Conservation (phyloP, 2,329 filamentous ascomycete species). For the Ophiosphaerella narmari region DNA sequence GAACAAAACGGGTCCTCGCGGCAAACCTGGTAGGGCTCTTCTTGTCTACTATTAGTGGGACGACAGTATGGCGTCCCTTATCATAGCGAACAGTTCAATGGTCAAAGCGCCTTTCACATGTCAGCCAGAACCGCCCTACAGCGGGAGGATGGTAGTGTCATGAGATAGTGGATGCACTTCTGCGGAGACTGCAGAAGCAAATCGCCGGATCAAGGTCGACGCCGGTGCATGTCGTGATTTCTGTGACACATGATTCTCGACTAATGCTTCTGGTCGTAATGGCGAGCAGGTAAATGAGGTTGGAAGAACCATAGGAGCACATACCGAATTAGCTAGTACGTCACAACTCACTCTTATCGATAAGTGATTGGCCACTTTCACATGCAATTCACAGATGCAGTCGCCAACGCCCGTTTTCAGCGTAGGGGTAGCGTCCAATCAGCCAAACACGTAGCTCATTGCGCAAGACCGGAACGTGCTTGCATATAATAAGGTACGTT, state of each 20-base stretch:
- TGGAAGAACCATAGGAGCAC: not conserved
- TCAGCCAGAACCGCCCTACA: conserved; percentile 15
- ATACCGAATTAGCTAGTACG: not conserved
- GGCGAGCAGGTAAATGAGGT: not conserved
- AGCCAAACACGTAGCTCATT: conserved; percentile 22
- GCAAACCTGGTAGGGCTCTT: not conserved
- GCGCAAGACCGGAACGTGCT: conserved; percentile 15
- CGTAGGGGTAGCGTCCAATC: conserved; percentile 14
- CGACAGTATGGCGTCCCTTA: conserved; percentile 16
- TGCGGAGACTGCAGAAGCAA: not conserved
- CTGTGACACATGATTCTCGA: too few relatives aligned
- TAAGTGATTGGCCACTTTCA: conserved; percentile 26
- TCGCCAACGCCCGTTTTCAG: conserved; percentile 28
- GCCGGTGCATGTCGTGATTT: not conserved
- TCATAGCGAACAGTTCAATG: conserved; percentile 13
- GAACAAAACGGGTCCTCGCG: not conserved
- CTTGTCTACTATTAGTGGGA: not conserved
- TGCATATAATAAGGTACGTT: conserved; percentile 32
- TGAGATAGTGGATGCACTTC: conserved; percentile 11
- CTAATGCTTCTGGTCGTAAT: not conserved
- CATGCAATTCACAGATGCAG: conserved; percentile 24
- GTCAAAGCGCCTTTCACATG: conserved; percentile 34
- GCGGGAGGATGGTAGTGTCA: conserved; percentile 19
- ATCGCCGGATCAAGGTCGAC: not conserved
- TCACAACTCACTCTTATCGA: conserved; percentile 21